These are phyloP conservation scores for Ogataea nakhonphanomensis DNA, from an alignment of 805 yeast species.

Conservation along the genomic window DNA sequence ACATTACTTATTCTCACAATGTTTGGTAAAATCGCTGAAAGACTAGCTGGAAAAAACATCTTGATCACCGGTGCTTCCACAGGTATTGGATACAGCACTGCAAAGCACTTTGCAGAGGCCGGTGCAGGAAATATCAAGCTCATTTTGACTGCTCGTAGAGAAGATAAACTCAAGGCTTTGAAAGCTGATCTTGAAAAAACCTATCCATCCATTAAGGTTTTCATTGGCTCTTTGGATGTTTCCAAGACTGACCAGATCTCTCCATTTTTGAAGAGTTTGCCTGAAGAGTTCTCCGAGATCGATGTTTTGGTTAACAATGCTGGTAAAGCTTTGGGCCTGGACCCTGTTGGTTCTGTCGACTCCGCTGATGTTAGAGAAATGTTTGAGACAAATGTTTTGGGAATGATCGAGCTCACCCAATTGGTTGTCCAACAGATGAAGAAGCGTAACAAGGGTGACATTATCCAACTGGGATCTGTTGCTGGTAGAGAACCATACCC, in stretches of 20 bases:
- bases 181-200: slow-evolving; percentile 34
- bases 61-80: slow-evolving; percentile 96
- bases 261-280: slow-evolving; percentile 42
- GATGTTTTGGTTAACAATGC: slow-evolving; percentile 73
- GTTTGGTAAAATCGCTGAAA: slow-evolving; percentile 60
- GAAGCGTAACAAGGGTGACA: slow-evolving; percentile 66
- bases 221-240: slow-evolving; percentile 37
- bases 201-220: slow-evolving; percentile 36
- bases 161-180: slow-evolving; percentile 41
- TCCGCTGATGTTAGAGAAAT: slow-evolving; percentile 65
- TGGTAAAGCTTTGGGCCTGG: slow-evolving; percentile 78
- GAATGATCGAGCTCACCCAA: slow-evolving; percentile 81
- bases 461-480: slow-evolving; percentile 70
- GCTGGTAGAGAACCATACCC: slow-evolving; percentile 81
- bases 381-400: slow-evolving; percentile 86
- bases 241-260: slow-evolving; percentile 43
- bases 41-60: slow-evolving; percentile 74
- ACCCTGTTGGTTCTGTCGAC: slow-evolving; percentile 64
- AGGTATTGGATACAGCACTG: slow-evolving; percentile 93
- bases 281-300: slow-evolving; percentile 49
- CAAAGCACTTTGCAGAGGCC: slow-evolving; percentile 73
- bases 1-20: slow-evolving; percentile 10
- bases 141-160: slow-evolving; percentile 52
- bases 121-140: slow-evolving; percentile 48
- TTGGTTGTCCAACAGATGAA: slow-evolving; percentile 69